phyloP scores from a whole-genome alignment of 164 flowering plant species.

The Nymphaea colorata region DNA sequence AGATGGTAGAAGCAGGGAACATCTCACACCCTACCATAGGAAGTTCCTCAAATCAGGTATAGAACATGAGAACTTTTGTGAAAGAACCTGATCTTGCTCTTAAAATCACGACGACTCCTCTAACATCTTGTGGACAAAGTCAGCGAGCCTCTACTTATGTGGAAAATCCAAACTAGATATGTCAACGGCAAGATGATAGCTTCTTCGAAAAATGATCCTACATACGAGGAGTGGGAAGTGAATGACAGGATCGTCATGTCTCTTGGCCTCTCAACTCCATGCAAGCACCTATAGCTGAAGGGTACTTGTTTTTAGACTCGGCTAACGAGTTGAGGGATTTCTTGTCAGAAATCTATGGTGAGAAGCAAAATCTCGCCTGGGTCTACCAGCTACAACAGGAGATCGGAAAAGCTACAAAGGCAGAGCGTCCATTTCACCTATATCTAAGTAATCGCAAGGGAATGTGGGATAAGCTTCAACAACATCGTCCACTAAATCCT shows the following conservation, averaged over 20 bases:
- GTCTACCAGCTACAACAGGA: neutral
- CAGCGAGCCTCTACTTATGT: neutral
- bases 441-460: too few species aligned
- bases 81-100: too few species aligned
- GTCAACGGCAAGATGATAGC: neutral
- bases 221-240: neutral
- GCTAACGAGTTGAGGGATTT: neutral
- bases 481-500: neutral
- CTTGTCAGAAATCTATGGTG: neutral
- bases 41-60: too few species aligned
- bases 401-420: neutral
- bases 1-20: too few species aligned
- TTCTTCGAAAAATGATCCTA: neutral
- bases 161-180: slow-evolving; percentile 2
- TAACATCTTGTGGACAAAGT: neutral
- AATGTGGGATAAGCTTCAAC: neutral
- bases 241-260: neutral
- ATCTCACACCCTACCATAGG: too few species aligned
- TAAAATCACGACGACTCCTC: too few species aligned
- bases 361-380: neutral
- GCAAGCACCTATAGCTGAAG: neutral
- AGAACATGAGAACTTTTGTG: too few species aligned
- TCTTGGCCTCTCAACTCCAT: neutral
- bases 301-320: neutral
- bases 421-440: neutral